Percentiles rank a stretch among this genome's conserved stretches.
Evolutionary conservation across 106 monocot genomes (phyloP).

Genomic region (Phalaenopsis equestris): DNA sequence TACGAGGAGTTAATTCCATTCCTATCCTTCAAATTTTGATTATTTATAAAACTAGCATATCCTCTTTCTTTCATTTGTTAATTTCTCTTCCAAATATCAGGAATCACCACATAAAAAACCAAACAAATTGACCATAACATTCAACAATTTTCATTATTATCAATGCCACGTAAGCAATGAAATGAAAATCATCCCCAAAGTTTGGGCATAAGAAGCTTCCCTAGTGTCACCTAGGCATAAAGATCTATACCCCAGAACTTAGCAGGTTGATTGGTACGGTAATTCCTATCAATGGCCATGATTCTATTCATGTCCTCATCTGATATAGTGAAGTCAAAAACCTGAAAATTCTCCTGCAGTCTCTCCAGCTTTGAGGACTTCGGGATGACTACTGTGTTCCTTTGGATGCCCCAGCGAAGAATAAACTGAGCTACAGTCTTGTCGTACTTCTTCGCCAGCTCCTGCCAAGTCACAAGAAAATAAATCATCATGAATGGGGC

Average conservation of each 20-base stretch:
- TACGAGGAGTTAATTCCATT: no score
- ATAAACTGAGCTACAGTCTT: conserved; percentile 69
- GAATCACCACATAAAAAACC: no score
- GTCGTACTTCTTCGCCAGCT: conserved; percentile 74
- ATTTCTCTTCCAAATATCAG: no score
- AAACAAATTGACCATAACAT: no score
- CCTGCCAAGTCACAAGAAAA: conserved; percentile 23
- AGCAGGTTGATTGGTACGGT: conserved; percentile 84
- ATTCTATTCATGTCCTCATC: conserved; percentile 81
- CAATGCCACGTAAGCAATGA: background rate
- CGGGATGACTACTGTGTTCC: conserved; percentile 80
- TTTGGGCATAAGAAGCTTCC: background rate
- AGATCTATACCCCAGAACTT: conserved; percentile 96
- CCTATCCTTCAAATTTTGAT: no score
- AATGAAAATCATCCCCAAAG: background rate
- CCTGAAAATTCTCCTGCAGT: conserved; percentile 60
- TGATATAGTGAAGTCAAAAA: conserved; percentile 80
- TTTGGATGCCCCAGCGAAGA: conserved; percentile 82
- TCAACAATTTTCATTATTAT: background rate
- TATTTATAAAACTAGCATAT: no score
- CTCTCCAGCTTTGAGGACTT: conserved; percentile 77
- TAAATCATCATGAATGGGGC: background rate
- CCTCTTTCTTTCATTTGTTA: no score
- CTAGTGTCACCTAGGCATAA: conserved; percentile 35
- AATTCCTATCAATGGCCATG: conserved; percentile 57